Evolutionary conservation across 2,329 filamentous ascomycete species (phyloP).

Genomic region (Apiospora koreana): DNA sequence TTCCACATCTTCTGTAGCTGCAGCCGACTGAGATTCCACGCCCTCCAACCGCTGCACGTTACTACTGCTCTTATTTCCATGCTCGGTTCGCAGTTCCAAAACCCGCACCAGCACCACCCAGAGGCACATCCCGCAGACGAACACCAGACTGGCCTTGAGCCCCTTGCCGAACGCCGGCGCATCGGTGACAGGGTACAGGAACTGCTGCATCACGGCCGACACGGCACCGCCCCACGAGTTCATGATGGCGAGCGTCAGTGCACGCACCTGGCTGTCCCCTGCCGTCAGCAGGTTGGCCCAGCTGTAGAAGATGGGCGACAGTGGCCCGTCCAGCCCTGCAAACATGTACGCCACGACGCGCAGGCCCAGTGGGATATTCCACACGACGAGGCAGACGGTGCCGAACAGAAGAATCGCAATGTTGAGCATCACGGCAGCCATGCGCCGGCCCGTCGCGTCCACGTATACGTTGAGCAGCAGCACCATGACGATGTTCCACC

Average conservation of each 20-base stretch:
- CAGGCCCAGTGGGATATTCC: conserved; percentile 34
- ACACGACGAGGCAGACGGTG: conserved; percentile 32
- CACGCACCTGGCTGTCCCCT: conserved; percentile 35
- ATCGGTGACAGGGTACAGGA: conserved; percentile 34
- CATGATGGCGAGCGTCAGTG: conserved; percentile 36
- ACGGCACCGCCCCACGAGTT: conserved; percentile 34
- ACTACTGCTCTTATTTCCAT: background rate
- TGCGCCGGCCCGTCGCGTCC: conserved; percentile 34
- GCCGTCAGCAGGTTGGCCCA: conserved; percentile 38
- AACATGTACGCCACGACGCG: conserved; percentile 36
- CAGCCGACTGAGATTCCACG: background rate
- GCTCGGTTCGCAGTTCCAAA: conserved; percentile 18
- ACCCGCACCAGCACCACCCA: conserved; percentile 25
- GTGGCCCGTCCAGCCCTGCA: conserved; percentile 35
- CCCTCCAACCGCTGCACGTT: background rate
- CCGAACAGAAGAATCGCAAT: conserved; percentile 32
- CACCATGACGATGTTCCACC: conserved; percentile 30
- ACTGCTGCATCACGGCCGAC: conserved; percentile 34
- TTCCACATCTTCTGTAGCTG: background rate
- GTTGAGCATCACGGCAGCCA: conserved; percentile 33
- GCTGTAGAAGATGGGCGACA: conserved; percentile 35
- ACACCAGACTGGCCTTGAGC: conserved; percentile 30
- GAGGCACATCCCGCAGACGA: conserved; percentile 26
- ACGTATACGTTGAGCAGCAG: conserved; percentile 28
- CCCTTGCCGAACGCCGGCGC: conserved; percentile 32